Conservation (phyloP, 208 protist genomes). For the Wallacemonas sp. region DNA sequence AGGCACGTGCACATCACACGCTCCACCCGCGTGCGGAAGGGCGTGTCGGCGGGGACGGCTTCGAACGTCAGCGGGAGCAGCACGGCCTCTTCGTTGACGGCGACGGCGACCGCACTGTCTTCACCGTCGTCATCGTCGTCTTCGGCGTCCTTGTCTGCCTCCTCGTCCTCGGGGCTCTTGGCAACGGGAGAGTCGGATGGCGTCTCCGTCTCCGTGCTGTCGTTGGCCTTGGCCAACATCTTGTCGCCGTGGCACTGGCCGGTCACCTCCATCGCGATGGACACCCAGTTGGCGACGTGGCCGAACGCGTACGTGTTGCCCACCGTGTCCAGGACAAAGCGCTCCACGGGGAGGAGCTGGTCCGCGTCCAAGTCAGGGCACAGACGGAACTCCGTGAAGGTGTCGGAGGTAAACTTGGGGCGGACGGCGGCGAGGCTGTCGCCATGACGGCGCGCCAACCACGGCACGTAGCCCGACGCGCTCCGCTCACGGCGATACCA, state of each 20-base stretch:
- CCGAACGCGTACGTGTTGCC: background rate
- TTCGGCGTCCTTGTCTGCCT: background rate
- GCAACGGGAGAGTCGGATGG: too few species aligned
- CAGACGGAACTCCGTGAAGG: slow-evolving; percentile 8
- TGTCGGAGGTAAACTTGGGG: background rate
- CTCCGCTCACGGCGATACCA: too few species aligned
- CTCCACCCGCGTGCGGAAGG: slow-evolving; percentile 2
- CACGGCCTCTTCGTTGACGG: too few species aligned
- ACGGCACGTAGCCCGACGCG: too few species aligned
- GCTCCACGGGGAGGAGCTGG: slow-evolving; percentile 8
- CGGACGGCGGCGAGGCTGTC: too few species aligned
- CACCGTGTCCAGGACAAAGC: slow-evolving; percentile 6
- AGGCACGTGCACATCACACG: background rate
- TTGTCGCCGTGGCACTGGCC: background rate
- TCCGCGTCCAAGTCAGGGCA: background rate
- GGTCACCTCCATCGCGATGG: slow-evolving; percentile 9
- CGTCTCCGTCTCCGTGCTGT: background rate
- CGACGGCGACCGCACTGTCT: too few species aligned
- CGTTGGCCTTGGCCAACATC: background rate
- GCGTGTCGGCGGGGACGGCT: too few species aligned
- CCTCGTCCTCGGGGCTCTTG: background rate
- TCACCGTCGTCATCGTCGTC: too few species aligned
- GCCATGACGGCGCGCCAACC: background rate
- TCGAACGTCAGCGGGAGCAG: too few species aligned
- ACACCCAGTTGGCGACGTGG: background rate